Evolutionary conservation across 768 basidiomycete genomes (phyloP), one percentile per base, ranked within the genome.

Genomic region (Flagelloscypha sp.): DNA sequence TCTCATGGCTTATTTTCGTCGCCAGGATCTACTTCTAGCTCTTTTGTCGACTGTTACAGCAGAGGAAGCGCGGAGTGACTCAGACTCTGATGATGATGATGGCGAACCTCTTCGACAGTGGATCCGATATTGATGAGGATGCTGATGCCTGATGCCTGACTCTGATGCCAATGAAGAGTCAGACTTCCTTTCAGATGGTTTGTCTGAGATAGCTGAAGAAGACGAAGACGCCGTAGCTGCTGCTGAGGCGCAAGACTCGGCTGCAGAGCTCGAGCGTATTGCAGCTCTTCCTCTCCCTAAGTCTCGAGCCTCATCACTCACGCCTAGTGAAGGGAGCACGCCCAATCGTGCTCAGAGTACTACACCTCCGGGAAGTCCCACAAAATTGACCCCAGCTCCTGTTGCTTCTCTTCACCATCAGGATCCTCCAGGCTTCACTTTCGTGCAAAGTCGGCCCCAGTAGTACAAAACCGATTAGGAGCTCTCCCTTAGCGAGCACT

Each of bases 401-500:
- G 41, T 59, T 19, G 46, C 57, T 7, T 51, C n/a, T n/a, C 64
- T n/a, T 48, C 70, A 13, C 40, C 59, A 3, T 41, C 53, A 13
- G 22, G 35, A 19, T 30, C 46, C 37, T 20, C 50, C 39, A 20
- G 38, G 44, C 10, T 21, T 31, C 49, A 7, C 40, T 60, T n/a
- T 44, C 63, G 1, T 65, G 72, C 15, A 56, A 63, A 3, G 52
- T 78, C 21, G 66, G 68, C 16, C 51, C 70, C 12, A 74, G 76
- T 13, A 77, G 70, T 30, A 69, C 81, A 6, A 72, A 78, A 6
- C 84, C 84, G 0, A 55, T 66, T 3, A 74, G 81, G n/a, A 87
- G 85, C 45, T 86, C 85, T 3, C 85, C 85, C 2, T 61, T 87
- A 32, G 78, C 84, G 4, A 74, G 56, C 38, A 62, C 66, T 5